These are phyloP conservation scores for Fraxinus xanthoxyloides DNA, from an alignment of 305 asterid genomes.

Conservation along the genomic window DNA sequence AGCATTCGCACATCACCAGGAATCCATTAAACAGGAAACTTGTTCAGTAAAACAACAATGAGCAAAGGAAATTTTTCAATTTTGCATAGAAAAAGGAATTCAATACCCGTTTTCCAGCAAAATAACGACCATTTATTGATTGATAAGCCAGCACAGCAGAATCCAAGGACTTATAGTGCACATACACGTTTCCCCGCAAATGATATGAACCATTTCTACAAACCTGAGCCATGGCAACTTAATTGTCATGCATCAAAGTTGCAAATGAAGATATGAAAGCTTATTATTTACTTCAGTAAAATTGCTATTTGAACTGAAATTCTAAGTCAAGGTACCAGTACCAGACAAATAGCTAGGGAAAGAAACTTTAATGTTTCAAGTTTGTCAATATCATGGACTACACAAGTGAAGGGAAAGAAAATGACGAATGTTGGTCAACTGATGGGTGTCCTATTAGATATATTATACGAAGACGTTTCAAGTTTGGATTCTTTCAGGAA, in stretches of 20 bases:
- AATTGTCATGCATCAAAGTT: constrained; percentile 21
- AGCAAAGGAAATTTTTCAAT: background rate
- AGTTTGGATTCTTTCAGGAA: background rate
- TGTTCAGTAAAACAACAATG: constrained; percentile 9
- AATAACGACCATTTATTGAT: constrained; percentile 84
- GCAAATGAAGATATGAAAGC: constrained; percentile 18
- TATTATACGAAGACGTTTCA: background rate
- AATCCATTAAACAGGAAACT: background rate
- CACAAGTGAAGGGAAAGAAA: constrained; percentile 12
- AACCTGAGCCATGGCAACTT: constrained; percentile 49
- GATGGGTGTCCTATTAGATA: background rate
- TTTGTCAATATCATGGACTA: background rate
- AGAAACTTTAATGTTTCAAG: constrained; percentile 6
- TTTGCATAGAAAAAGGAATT: constrained; percentile 28
- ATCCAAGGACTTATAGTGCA: constrained; percentile 78
- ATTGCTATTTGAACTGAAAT: background rate
- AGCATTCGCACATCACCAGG: background rate
- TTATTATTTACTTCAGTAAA: constrained; percentile 15
- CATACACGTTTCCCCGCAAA: constrained; percentile 91
- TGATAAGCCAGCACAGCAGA: constrained; percentile 73
- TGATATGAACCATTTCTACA: constrained; percentile 89
- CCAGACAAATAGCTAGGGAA: constrained; percentile 18
- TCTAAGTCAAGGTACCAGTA: constrained; percentile 2
- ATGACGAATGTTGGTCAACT: background rate
- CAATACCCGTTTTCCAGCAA: constrained; percentile 88